Percentiles rank a stretch among this genome's conserved stretches.
Evolutionary conservation across 805 yeast species (phyloP).

Genomic region (Metschnikowia borealis): DNA sequence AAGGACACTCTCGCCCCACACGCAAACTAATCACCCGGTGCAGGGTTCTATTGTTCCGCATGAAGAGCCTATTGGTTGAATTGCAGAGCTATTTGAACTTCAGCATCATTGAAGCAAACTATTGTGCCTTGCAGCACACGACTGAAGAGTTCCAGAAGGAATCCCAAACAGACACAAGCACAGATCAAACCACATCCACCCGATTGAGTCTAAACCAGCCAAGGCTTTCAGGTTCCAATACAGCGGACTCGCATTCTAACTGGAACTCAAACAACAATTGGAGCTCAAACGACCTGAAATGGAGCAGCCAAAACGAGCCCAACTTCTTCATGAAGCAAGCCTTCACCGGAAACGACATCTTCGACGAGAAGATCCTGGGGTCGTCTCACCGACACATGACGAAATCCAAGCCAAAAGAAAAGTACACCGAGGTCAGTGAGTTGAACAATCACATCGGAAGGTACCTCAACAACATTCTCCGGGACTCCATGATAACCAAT

Average conservation of each 20-base stretch:
- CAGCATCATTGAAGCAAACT: slow-evolving; percentile 58
- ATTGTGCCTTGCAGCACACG: slow-evolving; percentile 36
- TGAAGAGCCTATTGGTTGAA: slow-evolving; percentile 54
- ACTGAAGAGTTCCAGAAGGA: slow-evolving; percentile 9
- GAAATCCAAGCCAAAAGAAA: slow-evolving; percentile 4
- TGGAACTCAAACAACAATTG: no score
- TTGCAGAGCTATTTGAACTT: slow-evolving; percentile 52
- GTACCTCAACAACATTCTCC: slow-evolving; percentile 58
- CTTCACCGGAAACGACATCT: slow-evolving; percentile 20
- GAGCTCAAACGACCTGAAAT: background rate
- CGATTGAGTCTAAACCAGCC: background rate
- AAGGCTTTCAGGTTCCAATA: no score
- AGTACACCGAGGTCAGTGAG: slow-evolving; percentile 8
- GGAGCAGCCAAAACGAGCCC: slow-evolving; percentile 5
- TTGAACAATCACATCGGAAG: slow-evolving; percentile 47
- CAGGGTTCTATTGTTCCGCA: slow-evolving; percentile 52
- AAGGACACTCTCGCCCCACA: slow-evolving; percentile 39
- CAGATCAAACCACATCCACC: background rate
- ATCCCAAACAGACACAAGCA: slow-evolving; percentile 1
- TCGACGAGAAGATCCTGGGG: slow-evolving; percentile 21
- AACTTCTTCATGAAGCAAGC: slow-evolving; percentile 12
- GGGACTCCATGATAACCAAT: slow-evolving; percentile 65
- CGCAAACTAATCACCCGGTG: slow-evolving; percentile 52
- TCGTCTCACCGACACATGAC: slow-evolving; percentile 7
- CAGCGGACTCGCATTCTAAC: no score